phyloP scores from a whole-genome alignment of 2,329 filamentous ascomycete species.

The Trichoderma sp. region DNA sequence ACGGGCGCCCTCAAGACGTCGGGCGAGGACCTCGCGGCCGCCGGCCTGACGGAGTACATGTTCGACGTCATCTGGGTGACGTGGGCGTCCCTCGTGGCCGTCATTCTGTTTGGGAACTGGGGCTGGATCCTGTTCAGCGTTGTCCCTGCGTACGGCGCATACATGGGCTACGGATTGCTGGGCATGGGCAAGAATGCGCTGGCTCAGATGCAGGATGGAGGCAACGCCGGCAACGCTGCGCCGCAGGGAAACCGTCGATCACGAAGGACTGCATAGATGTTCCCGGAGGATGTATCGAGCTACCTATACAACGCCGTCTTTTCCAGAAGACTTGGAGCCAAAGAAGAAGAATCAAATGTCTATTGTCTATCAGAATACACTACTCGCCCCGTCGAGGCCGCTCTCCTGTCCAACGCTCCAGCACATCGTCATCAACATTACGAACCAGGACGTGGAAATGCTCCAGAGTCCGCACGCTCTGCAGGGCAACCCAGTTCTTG shows the following conservation, averaged over 20 bases:
- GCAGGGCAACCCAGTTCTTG: slow-evolving; percentile 88
- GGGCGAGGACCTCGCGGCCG: slow-evolving; percentile 85
- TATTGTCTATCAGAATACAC: slow-evolving; percentile 17
- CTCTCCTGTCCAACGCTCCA: slow-evolving; percentile 58
- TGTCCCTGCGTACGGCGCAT: slow-evolving; percentile 58
- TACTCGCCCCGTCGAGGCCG: slow-evolving; percentile 43
- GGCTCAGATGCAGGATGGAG: slow-evolving; percentile 49
- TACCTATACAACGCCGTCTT: slow-evolving; percentile 3
- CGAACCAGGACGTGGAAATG: slow-evolving; percentile 80
- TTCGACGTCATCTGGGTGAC: slow-evolving; percentile 97
- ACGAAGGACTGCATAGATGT: slow-evolving; percentile 53
- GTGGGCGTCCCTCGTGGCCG: slow-evolving; percentile 74
- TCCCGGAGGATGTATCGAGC: neutral
- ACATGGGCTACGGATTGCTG: slow-evolving; percentile 57
- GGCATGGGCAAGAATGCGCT: slow-evolving; percentile 57
- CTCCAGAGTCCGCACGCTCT: slow-evolving; percentile 84
- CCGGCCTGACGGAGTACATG: slow-evolving; percentile 94
- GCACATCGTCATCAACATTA: slow-evolving; percentile 53
- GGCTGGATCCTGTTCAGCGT: slow-evolving; percentile 61
- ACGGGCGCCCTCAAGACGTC: slow-evolving; percentile 70
- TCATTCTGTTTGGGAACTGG: slow-evolving; percentile 78
- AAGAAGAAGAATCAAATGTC: neutral
- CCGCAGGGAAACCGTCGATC: slow-evolving; percentile 56
- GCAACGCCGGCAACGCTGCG: slow-evolving; percentile 39
- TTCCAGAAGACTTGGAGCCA: neutral